These are phyloP conservation scores for Leptomonas pyrrhocoris DNA, from an alignment of 208 protist species.

Conservation along the genomic window DNA sequence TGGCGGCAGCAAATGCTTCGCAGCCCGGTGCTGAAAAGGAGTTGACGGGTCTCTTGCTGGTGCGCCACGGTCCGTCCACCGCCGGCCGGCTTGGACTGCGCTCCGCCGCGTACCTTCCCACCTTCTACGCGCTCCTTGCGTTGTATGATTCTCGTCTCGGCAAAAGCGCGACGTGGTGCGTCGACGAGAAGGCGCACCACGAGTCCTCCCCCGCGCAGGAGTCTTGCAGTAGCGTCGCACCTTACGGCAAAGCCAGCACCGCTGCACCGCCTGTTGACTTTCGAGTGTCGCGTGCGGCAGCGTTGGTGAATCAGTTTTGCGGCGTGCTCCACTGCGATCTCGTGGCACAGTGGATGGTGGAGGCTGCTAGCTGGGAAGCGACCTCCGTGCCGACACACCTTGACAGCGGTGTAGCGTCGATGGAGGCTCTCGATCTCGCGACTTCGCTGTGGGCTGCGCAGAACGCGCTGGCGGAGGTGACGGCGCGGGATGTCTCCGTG, in stretches of 20 bases:
- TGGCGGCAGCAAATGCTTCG: too few relatives aligned
- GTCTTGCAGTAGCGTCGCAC: neutral
- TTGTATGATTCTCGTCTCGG: constrained; percentile 7
- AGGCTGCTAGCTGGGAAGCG: neutral
- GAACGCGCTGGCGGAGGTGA: neutral
- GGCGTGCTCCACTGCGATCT: constrained; percentile 19
- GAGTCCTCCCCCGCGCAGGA: neutral
- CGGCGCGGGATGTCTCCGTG: neutral
- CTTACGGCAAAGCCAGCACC: neutral
- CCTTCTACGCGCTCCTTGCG: constrained; percentile 18
- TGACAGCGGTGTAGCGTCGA: too few relatives aligned
- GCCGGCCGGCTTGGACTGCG: constrained; percentile 19
- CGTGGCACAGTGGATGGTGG: constrained; percentile 8
- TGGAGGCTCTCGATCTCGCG: too few relatives aligned
- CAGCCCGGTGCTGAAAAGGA: neutral
- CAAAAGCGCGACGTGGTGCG: too few relatives aligned
- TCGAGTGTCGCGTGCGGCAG: constrained; percentile 6
- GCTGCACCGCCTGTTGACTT: neutral
- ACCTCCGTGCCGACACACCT: too few relatives aligned
- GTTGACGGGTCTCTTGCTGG: neutral
- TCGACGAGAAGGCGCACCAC: neutral
- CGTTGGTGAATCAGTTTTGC: constrained; percentile 14
- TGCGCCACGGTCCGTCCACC: constrained; percentile 18
- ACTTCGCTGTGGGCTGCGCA: constrained; percentile 17
- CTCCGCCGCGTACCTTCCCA: constrained; percentile 20